These are phyloP conservation scores for Periconia digitata DNA, from an alignment of 2,329 filamentous ascomycete genomes.

Conservation along the genomic window DNA sequence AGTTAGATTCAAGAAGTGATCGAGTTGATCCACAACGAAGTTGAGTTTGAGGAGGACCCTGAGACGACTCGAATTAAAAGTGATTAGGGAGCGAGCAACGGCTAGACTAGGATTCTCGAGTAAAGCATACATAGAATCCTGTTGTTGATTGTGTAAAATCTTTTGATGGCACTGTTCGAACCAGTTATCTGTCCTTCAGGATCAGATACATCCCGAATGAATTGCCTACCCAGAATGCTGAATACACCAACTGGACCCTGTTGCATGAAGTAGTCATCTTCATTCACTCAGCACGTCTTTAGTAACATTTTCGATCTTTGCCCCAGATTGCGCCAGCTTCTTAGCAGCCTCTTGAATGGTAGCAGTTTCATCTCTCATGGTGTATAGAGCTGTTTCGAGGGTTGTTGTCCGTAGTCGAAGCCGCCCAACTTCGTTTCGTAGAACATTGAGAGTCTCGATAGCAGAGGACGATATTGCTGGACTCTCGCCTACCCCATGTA, in stretches of 20 bases:
- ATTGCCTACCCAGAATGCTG: background rate
- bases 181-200: too few species aligned
- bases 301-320: constrained; percentile 25
- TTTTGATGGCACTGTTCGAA: too few species aligned
- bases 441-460: constrained; percentile 31
- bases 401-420: constrained; percentile 30
- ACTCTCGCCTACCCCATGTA: constrained; percentile 2
- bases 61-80: too few species aligned
- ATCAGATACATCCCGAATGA: background rate
- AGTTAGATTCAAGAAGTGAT: too few species aligned
- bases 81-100: too few species aligned
- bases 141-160: too few species aligned
- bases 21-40: too few species aligned
- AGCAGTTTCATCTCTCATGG: constrained; percentile 30
- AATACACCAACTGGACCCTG: background rate
- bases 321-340: constrained; percentile 27
- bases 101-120: too few species aligned
- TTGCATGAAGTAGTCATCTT: background rate
- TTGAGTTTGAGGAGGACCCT: too few species aligned
- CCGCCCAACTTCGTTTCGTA: constrained; percentile 32
- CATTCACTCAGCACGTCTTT: constrained; percentile 6
- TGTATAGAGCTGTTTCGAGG: constrained; percentile 28
- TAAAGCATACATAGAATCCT: too few species aligned
- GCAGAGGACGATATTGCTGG: constrained; percentile 10
- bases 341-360: constrained; percentile 30